These are phyloP conservation scores for Boletus coccyginus DNA, from an alignment of 768 basidiomycete genomes.

Conservation along the genomic window DNA sequence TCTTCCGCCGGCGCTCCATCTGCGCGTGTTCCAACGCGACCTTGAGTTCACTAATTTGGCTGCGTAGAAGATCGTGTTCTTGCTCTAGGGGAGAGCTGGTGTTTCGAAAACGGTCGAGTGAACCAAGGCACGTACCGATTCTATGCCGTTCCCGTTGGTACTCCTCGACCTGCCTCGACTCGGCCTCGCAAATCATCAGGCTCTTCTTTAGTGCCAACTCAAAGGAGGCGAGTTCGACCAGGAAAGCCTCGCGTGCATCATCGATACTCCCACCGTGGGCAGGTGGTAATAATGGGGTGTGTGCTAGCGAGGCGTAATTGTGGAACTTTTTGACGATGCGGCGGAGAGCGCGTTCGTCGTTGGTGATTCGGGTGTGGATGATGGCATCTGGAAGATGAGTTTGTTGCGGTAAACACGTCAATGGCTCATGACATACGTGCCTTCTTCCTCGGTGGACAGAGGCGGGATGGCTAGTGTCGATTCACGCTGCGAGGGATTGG, in stretches of 20 bases:
- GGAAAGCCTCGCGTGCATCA: slow-evolving; percentile 75
- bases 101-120: not conserved
- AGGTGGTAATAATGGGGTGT: slow-evolving; percentile 41
- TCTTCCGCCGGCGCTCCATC: slow-evolving; percentile 69
- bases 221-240: slow-evolving; percentile 76
- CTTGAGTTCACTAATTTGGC: slow-evolving; percentile 78
- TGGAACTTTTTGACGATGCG: slow-evolving; percentile 83
- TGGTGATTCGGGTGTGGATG: slow-evolving; percentile 76
- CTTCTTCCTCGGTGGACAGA: slow-evolving; percentile 64
- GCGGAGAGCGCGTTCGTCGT: slow-evolving; percentile 76
- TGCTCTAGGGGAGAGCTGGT: slow-evolving; percentile 43
- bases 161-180: slow-evolving; percentile 80
- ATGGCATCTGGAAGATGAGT: slow-evolving; percentile 57
- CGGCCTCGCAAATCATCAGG: slow-evolving; percentile 81
- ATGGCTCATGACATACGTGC: slow-evolving; percentile 27
- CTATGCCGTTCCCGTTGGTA: slow-evolving; percentile 69
- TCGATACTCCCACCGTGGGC: slow-evolving; percentile 40
- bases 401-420: slow-evolving; percentile 11
- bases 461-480: slow-evolving; percentile 35
- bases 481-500: slow-evolving; percentile 6
- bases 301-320: slow-evolving; percentile 59
- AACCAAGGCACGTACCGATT: slow-evolving; percentile 55
- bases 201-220: slow-evolving; percentile 74
- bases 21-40: slow-evolving; percentile 76
- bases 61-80: slow-evolving; percentile 64